Evolutionary conservation across 75 land plant species (phyloP).

Genomic region (Sequoia sempervirens): DNA sequence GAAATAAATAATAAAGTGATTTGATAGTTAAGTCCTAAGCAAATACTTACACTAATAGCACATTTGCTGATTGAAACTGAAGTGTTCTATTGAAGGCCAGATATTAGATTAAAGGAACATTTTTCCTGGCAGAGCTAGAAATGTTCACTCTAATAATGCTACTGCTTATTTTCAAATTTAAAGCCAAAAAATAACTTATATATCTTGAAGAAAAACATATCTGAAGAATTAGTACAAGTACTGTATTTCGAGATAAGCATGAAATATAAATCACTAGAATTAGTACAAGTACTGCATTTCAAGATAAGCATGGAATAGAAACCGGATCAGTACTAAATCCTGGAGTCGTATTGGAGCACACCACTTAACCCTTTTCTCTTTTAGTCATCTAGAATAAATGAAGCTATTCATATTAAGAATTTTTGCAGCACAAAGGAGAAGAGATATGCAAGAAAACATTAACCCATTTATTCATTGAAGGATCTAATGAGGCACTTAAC

Average conservation of each 20-base stretch:
- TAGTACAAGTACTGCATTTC: background rate
- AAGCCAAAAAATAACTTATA: background rate
- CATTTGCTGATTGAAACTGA: background rate
- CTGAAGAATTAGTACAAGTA: background rate
- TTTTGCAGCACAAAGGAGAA: background rate
- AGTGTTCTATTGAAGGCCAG: background rate
- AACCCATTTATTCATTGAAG: background rate
- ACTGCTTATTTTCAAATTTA: background rate
- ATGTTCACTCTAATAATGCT: background rate
- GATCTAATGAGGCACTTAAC: background rate
- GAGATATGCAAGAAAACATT: background rate
- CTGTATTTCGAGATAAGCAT: background rate
- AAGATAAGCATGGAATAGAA: background rate
- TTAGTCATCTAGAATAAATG: background rate
- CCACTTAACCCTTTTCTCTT: background rate
- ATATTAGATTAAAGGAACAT: background rate
- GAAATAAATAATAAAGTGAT: background rate
- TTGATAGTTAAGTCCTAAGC: background rate
- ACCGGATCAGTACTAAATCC: background rate
- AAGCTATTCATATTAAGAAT: background rate
- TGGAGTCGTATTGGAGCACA: background rate
- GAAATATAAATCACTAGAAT: background rate
- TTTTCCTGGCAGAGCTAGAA: background rate
- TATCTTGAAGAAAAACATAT: background rate
- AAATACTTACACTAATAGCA: background rate